Percentiles rank a stretch among this genome's conserved stretches.
phyloP scores from a whole-genome alignment of 306 rosid genomes.

The Glycine latifolia region DNA sequence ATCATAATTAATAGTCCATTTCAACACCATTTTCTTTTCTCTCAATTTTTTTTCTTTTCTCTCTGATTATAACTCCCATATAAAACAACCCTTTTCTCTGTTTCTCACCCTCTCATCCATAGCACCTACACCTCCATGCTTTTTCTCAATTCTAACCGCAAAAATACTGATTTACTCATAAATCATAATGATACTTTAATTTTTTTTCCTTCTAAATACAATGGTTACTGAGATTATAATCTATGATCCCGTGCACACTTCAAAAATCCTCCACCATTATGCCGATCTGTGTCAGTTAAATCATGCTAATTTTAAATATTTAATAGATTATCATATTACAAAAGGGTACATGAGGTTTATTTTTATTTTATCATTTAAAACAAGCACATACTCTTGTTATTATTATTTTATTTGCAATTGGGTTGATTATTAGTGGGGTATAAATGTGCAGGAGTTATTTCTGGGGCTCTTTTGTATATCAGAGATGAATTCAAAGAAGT shows the following conservation, averaged over 20 bases:
- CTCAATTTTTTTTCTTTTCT: no score
- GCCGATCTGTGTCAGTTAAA: neutral
- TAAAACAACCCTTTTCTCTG: conserved; percentile 1
- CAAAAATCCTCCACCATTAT: no score
- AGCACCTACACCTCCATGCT: neutral
- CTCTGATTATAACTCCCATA: neutral
- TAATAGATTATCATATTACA: neutral
- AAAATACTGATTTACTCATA: neutral
- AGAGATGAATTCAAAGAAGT: conserved; percentile 64
- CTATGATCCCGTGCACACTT: no score
- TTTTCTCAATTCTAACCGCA: neutral
- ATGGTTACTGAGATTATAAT: no score
- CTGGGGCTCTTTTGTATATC: conserved; percentile 74
- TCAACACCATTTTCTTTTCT: neutral
- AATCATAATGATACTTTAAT: neutral
- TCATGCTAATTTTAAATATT: neutral
- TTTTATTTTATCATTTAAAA: neutral
- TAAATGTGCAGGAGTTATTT: conserved; percentile 64
- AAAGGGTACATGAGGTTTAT: neutral
- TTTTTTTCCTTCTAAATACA: no score
- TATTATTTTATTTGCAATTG: neutral
- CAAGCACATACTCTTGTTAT: neutral
- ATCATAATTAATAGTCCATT: neutral
- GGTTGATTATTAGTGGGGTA: neutral
- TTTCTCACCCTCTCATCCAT: neutral